Percentiles rank a stretch among this genome's conserved stretches.
phyloP scores from a whole-genome alignment of 2,329 filamentous ascomycete genomes.

The Helicocarpus griseus region DNA sequence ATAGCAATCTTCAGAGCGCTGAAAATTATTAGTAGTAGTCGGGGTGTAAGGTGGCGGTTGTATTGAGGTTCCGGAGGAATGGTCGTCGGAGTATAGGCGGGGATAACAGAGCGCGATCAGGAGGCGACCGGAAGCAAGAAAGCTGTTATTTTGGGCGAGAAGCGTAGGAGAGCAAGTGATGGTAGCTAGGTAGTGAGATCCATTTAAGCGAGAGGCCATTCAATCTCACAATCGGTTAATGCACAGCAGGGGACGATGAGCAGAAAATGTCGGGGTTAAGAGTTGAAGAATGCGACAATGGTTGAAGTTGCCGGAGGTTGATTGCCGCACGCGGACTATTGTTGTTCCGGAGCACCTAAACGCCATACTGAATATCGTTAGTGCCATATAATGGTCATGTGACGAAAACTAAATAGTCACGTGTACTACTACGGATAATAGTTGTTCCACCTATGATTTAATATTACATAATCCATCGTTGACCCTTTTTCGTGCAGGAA shows the following conservation, averaged over 20 bases:
- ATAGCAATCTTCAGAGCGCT: neutral
- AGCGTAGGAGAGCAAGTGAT: neutral
- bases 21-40: neutral
- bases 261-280: neutral
- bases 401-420: too few species aligned
- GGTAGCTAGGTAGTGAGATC: neutral
- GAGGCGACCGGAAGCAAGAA: neutral
- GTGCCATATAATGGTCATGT: neutral
- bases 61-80: neutral
- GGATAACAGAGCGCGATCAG: neutral
- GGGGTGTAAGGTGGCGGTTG: neutral
- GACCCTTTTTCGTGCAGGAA: neutral
- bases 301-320: neutral
- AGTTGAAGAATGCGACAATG: neutral
- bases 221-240: too few species aligned
- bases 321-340: neutral
- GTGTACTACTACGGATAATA: too few species aligned
- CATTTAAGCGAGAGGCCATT: neutral
- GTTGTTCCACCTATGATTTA: neutral
- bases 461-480: neutral
- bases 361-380: neutral
- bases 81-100: neutral
- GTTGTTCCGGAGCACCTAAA: neutral
- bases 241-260: too few species aligned
- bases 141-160: neutral